These are phyloP conservation scores for Candida nanaspora DNA, from an alignment of 805 yeast species.

Conservation along the genomic window DNA sequence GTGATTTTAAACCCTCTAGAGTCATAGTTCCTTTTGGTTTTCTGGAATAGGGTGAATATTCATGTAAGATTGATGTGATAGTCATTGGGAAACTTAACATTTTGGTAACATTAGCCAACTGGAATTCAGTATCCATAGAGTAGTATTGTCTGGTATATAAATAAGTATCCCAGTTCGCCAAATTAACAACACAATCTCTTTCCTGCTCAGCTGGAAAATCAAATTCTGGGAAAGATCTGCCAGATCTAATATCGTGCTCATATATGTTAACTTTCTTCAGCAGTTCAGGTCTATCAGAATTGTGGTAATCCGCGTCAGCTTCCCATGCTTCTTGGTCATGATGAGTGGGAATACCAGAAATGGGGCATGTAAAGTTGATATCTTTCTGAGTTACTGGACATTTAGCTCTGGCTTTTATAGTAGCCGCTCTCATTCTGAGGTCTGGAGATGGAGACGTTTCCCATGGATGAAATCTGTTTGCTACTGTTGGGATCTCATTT, in stretches of 20 bases:
- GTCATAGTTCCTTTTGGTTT: conserved; percentile 84
- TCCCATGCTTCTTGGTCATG: conserved; percentile 88
- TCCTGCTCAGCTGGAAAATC: conserved; percentile 83
- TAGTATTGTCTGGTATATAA: conserved; percentile 88
- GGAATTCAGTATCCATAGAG: conserved; percentile 96
- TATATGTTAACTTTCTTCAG: conserved; percentile 83
- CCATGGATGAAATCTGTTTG: conserved; percentile 80
- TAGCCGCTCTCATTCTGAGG: conserved; percentile 84
- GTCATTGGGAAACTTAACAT: conserved; percentile 91
- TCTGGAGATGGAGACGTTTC: conserved; percentile 88
- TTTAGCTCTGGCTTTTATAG: conserved; percentile 76
- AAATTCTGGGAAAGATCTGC: conserved; percentile 91
- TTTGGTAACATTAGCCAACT: conserved; percentile 90
- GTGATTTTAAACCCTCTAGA: conserved; percentile 85
- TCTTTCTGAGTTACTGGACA: conserved; percentile 86
- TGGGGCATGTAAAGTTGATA: conserved; percentile 83
- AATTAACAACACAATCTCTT: conserved; percentile 66
- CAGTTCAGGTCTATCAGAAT: conserved; percentile 55
- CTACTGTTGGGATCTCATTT: conserved; percentile 60
- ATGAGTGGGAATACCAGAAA: conserved; percentile 95
- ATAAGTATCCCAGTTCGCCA: conserved; percentile 85
- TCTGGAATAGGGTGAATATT: conserved; percentile 75
- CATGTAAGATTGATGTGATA: conserved; percentile 75
- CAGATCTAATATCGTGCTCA: conserved; percentile 93
- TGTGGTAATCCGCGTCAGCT: conserved; percentile 66